A percentile compares a stretch with the other conserved stretches of the same genome.
Conservation (phyloP, 192 early-diverging fungal species). For the Podila horticola region DNA sequence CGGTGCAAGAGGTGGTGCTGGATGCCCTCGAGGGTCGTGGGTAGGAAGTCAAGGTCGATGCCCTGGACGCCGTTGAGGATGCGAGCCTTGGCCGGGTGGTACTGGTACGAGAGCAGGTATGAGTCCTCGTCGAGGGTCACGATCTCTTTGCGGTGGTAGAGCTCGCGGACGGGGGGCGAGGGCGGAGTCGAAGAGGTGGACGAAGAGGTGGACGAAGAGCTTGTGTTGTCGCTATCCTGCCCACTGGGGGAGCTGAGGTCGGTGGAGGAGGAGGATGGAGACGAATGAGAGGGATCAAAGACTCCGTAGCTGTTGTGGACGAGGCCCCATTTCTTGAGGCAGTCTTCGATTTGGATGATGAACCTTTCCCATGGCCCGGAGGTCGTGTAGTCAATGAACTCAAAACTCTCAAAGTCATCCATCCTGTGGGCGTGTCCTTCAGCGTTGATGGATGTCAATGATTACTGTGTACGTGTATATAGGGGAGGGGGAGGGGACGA, state of each 20-base stretch:
- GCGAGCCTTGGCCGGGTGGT: conserved; percentile 40
- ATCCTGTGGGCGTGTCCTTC: conserved; percentile 2
- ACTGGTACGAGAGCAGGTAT: conserved; percentile 53
- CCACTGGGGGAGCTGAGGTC: not conserved
- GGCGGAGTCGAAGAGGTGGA: not conserved
- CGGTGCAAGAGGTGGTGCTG: conserved; percentile 70
- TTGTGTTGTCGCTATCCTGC: not conserved
- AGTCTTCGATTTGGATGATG: conserved; percentile 69
- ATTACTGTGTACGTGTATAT: not conserved
- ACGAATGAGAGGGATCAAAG: conserved; percentile 53
- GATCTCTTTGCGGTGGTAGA: conserved; percentile 36
- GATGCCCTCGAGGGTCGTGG: conserved; percentile 23
- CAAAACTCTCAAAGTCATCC: conserved; percentile 74
- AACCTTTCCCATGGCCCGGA: conserved; percentile 75
- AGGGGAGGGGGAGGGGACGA: not conserved
- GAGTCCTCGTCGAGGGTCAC: conserved; percentile 46
- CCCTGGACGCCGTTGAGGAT: conserved; percentile 38
- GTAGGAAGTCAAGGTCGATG: conserved; percentile 54
- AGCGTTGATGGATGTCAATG: not conserved
- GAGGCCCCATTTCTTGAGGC: conserved; percentile 66
- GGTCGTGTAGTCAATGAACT: conserved; percentile 80
- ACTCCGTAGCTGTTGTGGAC: conserved; percentile 61
- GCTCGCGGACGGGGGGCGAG: conserved; percentile 13
- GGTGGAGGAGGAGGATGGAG: not conserved
- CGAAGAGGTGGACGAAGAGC: not conserved